phyloP scores from a whole-genome alignment of 106 monocot species.

The Vanilla planifolia region DNA sequence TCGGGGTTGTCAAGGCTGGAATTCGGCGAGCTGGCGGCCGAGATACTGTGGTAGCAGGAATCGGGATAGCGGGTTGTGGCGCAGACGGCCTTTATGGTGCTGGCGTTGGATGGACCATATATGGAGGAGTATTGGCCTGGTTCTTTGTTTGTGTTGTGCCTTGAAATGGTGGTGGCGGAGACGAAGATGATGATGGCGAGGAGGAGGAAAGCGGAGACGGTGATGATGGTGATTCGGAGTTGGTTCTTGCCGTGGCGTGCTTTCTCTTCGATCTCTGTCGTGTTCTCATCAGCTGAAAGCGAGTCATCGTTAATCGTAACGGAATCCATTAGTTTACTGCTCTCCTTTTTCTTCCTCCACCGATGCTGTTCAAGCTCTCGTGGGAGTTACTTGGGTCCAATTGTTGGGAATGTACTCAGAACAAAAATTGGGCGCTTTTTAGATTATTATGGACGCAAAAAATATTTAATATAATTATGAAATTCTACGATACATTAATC shows the following conservation, averaged over 20 bases:
- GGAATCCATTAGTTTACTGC: slow-evolving; percentile 1
- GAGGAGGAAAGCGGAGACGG: slow-evolving; percentile 8
- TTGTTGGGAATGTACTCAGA: too few species aligned
- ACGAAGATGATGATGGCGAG: slow-evolving; percentile 9
- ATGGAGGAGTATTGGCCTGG: not conserved
- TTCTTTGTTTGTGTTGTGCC: not conserved
- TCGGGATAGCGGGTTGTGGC: slow-evolving; percentile 19
- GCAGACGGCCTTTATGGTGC: slow-evolving; percentile 22
- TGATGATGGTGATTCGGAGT: slow-evolving; percentile 12
- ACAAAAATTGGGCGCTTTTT: too few species aligned
- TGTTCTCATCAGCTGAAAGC: not conserved
- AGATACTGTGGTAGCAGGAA: slow-evolving; percentile 40
- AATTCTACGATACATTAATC: too few species aligned
- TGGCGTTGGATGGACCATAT: not conserved
- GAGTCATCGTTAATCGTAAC: too few species aligned
- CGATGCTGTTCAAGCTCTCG: too few species aligned
- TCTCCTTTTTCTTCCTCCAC: not conserved
- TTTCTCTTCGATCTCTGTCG: slow-evolving; percentile 6
- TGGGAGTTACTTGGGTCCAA: too few species aligned
- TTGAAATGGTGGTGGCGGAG: not conserved
- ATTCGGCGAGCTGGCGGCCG: slow-evolving; percentile 5
- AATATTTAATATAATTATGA: too few species aligned
- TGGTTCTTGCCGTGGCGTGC: slow-evolving; percentile 12
- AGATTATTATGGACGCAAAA: too few species aligned
- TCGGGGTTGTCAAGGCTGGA: slow-evolving; percentile 14